These are phyloP conservation scores for Kodamaea arcana DNA, from an alignment of 1,139 yeast genomes.

Conservation along the genomic window DNA sequence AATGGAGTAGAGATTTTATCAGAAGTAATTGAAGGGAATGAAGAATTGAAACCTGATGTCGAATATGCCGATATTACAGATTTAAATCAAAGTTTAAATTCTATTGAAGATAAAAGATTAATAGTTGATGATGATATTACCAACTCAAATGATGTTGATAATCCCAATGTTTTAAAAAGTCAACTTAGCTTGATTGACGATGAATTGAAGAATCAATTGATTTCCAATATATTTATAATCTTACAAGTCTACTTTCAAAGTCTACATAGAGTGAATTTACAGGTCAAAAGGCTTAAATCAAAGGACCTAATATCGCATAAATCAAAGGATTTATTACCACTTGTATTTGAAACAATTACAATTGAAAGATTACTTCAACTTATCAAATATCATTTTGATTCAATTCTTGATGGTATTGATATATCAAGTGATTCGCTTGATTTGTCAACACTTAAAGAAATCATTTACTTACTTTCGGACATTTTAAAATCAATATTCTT, in stretches of 20 bases:
- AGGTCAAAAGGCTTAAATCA: constrained; percentile 2
- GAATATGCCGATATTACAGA: not conserved
- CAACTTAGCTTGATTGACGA: no score
- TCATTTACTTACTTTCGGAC: constrained; percentile 23
- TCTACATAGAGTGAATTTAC: constrained; percentile 14
- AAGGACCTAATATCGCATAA: constrained; percentile 5
- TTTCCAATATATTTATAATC: constrained; percentile 23
- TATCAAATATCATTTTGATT: constrained; percentile 19
- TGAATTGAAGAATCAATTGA: constrained; percentile 23
- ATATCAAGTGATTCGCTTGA: constrained; percentile 11
- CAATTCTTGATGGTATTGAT: constrained; percentile 15
- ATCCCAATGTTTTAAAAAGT: not conserved
- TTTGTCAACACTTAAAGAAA: constrained; percentile 25
- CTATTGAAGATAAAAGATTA: no score
- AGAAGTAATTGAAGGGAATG: constrained; percentile 14
- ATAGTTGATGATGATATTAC: not conserved
- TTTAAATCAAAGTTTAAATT: no score
- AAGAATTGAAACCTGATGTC: not conserved
- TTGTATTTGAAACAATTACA: constrained; percentile 18
- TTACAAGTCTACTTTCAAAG: constrained; percentile 23
- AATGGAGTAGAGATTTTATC: constrained; percentile 20
- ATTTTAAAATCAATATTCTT: constrained; percentile 20
- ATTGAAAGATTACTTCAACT: constrained; percentile 9
- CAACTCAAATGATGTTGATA: not conserved
- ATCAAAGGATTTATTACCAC: constrained; percentile 10